phyloP scores from a whole-genome alignment of 352 stramenopile genomes.

The Pythium coloratum region DNA sequence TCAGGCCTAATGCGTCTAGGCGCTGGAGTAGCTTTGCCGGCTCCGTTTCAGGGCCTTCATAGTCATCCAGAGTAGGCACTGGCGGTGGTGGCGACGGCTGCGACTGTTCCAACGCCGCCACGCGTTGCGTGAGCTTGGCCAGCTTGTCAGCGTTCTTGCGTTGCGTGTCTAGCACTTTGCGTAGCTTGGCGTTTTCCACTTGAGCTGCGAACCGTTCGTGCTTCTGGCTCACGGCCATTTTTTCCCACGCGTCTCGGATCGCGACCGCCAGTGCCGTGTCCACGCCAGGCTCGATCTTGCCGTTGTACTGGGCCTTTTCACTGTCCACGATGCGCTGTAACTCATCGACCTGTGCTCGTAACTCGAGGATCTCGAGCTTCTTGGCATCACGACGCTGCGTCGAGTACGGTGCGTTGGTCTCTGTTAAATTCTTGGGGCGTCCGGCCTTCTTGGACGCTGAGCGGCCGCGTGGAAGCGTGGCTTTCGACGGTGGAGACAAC shows the following conservation, averaged over 20 bases:
- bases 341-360: background rate
- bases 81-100: background rate
- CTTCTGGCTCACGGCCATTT: constrained; percentile 6
- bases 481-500: background rate
- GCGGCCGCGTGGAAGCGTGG: background rate
- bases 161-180: constrained; percentile 9
- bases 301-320: background rate
- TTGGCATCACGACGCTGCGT: background rate
- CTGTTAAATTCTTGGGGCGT: no score
- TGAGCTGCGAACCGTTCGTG: background rate
- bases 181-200: constrained; percentile 11
- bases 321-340: background rate
- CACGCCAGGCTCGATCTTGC: background rate
- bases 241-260: background rate
- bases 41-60: background rate
- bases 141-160: constrained; percentile 1
- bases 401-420: constrained; percentile 1
- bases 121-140: background rate
- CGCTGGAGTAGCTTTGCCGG: background rate
- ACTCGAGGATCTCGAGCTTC: background rate
- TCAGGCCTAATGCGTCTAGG: background rate
- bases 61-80: background rate
- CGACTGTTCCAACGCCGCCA: background rate
- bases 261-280: background rate
- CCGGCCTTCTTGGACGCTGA: background rate